Percentiles rank a stretch among this genome's conserved stretches.
Evolutionary conservation across 495 filamentous ascomycete species (phyloP).

Genomic region (Hypoxylon lenormandii): DNA sequence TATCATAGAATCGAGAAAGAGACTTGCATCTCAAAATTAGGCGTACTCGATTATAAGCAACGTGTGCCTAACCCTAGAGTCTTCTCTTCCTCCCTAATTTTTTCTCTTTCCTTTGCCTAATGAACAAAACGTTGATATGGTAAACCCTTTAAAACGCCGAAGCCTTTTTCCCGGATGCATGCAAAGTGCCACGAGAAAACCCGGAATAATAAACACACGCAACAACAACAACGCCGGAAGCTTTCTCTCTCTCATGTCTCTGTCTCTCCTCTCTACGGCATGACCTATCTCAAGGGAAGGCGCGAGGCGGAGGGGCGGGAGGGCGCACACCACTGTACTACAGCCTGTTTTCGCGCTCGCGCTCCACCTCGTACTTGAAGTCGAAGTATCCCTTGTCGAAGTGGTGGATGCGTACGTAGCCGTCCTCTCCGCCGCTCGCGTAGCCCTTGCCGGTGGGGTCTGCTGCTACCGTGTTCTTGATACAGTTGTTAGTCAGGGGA

Average conservation of each 20-base stretch:
- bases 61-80: conserved; percentile 30
- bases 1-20: too few species aligned
- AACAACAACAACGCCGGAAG: conserved; percentile 39
- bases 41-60: conserved; percentile 49
- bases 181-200: conserved; percentile 31
- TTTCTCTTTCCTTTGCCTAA: conserved; percentile 41
- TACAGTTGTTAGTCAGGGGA: conserved; percentile 5
- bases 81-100: conserved; percentile 15
- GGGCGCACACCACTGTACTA: conserved; percentile 24
- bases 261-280: background rate
- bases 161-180: conserved; percentile 49
- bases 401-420: conserved; percentile 97
- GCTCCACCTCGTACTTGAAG: conserved; percentile 98
- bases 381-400: conserved; percentile 99
- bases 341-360: conserved; percentile 61
- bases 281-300: background rate
- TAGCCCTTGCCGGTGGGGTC: conserved; percentile 92
- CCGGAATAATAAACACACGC: conserved; percentile 5
- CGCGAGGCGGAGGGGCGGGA: background rate
- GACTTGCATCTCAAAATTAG: conserved; percentile 22
- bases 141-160: conserved; percentile 48
- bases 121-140: conserved; percentile 32
- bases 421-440: conserved; percentile 94
- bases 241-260: conserved; percentile 16
- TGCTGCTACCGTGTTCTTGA: conserved; percentile 75